Base-by-base conservation (phyloP, 257 asterid species). In the Agastache rugosa region DNA sequence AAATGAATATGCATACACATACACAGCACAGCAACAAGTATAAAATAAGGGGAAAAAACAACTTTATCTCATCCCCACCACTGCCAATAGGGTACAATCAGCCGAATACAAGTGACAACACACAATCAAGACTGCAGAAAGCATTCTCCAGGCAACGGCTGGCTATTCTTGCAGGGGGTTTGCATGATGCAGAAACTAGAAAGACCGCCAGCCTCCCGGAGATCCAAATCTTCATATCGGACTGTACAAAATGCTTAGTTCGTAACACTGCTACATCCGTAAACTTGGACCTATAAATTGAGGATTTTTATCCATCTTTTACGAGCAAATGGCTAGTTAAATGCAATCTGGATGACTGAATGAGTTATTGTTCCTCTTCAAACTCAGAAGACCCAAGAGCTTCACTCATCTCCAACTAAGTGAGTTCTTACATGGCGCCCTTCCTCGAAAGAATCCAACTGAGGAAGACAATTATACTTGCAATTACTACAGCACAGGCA, bases 401-500 rank as follows among this genome's bases (percentile, higher is more conserved):
- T 70, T n/a, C 35, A 67, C 19, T 55, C 17, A 8, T 75, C 77
- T 65, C 11, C 42, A 25, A 31, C 34, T 11, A 51, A 71, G 63
- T 42, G 27, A 34, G 29, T 19, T 54, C 41, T 64, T 11, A 20
- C 14, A 9, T 19, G 47, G n/a, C 10, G 37, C 68, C 50, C 55
- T 56, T 19, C 14, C 19, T 34, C 70, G 8, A 19, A 22, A 48
- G 29, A 59, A 16, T 60, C 73, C 41, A 63, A 31, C 23, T 19
- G 63, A 29, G 81, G 67, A 16, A 67, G 62, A 67, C 19, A 44
- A 44, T 51, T 42, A 45, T 55, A 20, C 29, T 63, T 73, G 59
- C 73, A 27, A 42, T 16, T 31, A 69, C 69, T 68, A 82, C 76
- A 78, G 75, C 62, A 71, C 80, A n/a, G 68, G 73, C 45, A 76